Percentiles rank a stretch among this genome's conserved stretches.
phyloP scores from a whole-genome alignment of 179 eudicot species.

The Dionaea muscipula region DNA sequence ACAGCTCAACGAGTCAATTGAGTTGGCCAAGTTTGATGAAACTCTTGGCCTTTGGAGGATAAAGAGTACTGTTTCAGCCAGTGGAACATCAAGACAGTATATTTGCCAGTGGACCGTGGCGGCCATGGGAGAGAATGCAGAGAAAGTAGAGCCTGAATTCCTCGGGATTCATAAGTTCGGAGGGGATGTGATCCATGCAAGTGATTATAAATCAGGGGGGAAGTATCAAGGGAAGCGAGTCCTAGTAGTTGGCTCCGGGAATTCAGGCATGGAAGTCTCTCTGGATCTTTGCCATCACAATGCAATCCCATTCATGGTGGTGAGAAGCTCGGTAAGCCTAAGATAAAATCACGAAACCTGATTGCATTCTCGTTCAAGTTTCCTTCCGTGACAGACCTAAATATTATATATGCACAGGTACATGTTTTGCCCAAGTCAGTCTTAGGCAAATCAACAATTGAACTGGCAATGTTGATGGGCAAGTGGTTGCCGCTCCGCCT shows the following conservation, averaged over 20 bases:
- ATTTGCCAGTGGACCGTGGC: conserved; percentile 64
- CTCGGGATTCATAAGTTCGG: conserved; percentile 38
- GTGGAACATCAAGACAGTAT: conserved; percentile 28
- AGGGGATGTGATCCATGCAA: conserved; percentile 53
- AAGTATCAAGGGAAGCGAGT: conserved; percentile 43
- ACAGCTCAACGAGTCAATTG: conserved; percentile 35
- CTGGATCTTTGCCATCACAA: conserved; percentile 73
- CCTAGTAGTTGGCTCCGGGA: conserved; percentile 89
- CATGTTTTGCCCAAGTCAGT: conserved; percentile 76
- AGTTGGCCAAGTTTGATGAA: conserved; percentile 35
- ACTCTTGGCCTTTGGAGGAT: conserved; percentile 48
- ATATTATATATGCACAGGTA: conserved; percentile 36
- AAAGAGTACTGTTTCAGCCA: conserved; percentile 12
- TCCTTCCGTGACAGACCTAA: too few species aligned
- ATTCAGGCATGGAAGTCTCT: conserved; percentile 90
- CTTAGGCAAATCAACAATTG: conserved; percentile 76
- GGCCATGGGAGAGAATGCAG: conserved; percentile 94
- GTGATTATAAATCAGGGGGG: conserved; percentile 50
- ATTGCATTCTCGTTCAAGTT: too few species aligned
- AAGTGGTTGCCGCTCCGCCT: conserved; percentile 62
- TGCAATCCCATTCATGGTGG: conserved; percentile 67
- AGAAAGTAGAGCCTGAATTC: conserved; percentile 45
- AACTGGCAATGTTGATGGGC: conserved; percentile 63
- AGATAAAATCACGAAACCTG: too few species aligned
- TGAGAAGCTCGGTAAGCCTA: conserved; percentile 59